These are phyloP conservation scores for Liquidambar formosana DNA, from an alignment of 164 flowering plant genomes.

Conservation along the genomic window DNA sequence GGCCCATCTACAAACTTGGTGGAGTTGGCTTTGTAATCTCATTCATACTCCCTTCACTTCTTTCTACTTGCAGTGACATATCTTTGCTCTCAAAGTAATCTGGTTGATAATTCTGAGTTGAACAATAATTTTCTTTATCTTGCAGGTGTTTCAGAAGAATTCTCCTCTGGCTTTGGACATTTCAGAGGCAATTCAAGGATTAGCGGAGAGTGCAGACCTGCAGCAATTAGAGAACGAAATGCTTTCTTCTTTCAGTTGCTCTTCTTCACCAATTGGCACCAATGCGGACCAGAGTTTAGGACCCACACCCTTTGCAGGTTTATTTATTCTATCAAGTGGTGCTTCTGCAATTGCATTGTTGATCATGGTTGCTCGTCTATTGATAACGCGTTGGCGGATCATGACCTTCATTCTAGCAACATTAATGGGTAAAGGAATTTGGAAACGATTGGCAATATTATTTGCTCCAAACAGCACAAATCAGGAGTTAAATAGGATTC, in stretches of 20 bases:
- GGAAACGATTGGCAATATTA: background rate
- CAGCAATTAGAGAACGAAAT: background rate
- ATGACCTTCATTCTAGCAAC: background rate
- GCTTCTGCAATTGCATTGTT: background rate
- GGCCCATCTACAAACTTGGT: conserved; percentile 12
- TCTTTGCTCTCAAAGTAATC: background rate
- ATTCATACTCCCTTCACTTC: background rate
- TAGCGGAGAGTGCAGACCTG: conserved; percentile 1
- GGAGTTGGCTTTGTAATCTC: conserved; percentile 6
- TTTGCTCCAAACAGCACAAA: background rate
- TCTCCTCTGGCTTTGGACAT: conserved; percentile 5
- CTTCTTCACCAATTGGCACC: background rate
- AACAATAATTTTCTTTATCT: background rate
- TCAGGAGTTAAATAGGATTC: background rate
- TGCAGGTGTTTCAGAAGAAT: conserved; percentile 5
- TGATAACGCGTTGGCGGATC: too few relatives aligned
- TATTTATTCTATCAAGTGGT: background rate
- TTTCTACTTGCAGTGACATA: background rate
- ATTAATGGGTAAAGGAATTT: background rate
- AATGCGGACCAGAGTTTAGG: background rate
- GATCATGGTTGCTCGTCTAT: background rate
- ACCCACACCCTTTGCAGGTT: background rate
- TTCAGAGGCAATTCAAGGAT: conserved; percentile 4
- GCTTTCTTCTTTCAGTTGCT: background rate
- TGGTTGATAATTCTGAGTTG: background rate